Percentiles rank a stretch among this genome's conserved stretches.
phyloP scores from a whole-genome alignment of 805 yeast species.

The Danielia reshetovae region DNA sequence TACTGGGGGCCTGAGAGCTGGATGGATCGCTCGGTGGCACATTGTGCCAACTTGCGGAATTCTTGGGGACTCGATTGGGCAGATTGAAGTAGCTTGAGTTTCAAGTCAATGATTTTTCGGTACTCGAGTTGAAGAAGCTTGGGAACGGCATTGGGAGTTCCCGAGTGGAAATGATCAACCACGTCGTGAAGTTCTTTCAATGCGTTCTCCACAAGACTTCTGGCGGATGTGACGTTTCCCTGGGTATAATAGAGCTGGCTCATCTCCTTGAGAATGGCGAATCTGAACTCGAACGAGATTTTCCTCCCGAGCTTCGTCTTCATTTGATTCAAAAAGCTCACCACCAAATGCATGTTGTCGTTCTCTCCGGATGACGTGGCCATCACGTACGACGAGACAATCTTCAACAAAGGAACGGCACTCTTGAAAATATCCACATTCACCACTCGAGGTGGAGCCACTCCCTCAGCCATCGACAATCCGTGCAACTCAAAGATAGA shows the following conservation, averaged over 20 bases:
- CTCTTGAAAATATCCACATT: conserved; percentile 11
- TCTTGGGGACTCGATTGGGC: conserved; percentile 2
- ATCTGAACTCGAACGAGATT: conserved; percentile 20
- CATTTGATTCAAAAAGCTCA: conserved; percentile 26
- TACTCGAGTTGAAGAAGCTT: conserved; percentile 17
- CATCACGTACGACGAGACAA: conserved; percentile 23
- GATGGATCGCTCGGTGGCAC: conserved; percentile 7
- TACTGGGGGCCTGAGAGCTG: conserved; percentile 21
- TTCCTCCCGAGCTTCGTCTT: conserved; percentile 18
- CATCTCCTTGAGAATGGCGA: conserved; percentile 26
- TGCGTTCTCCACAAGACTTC: conserved; percentile 23
- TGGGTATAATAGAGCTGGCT: conserved; percentile 22
- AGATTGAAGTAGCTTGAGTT: conserved; percentile 10
- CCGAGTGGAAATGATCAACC: conserved; percentile 10
- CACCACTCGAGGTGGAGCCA: conserved; percentile 4
- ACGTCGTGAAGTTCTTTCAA: conserved; percentile 20
- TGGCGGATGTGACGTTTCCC: conserved; percentile 21
- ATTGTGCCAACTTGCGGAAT: conserved; percentile 3
- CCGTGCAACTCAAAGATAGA: conserved; percentile 32
- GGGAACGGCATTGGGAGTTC: conserved; percentile 18
- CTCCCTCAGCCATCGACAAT: conserved; percentile 12
- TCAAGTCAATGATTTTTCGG: conserved; percentile 15
- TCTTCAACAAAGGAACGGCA: conserved; percentile 21
- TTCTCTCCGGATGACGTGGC: conserved; percentile 13
- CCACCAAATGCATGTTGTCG: conserved; percentile 22